Base-by-base conservation (phyloP, 345 rosid species). In the Barbarea vulgaris region DNA sequence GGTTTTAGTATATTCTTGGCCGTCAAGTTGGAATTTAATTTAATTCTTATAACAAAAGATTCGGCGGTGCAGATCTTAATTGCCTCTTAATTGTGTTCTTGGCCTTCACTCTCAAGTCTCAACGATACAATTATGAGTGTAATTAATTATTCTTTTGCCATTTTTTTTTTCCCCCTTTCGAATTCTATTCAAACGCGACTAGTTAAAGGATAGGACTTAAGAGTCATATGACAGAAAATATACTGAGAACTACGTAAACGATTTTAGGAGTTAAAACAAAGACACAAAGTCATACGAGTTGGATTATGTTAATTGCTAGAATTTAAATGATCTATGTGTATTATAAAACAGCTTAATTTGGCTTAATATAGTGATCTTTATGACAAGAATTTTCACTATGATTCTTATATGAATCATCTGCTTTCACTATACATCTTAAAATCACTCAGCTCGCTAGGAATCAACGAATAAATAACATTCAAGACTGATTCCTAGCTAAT, bases 11-110 rank as follows among this genome's bases (percentile, higher is more conserved):
- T 41, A n/a, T 65, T 74, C 78, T 74, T 66, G 67, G 14, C 4
- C 53, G 50, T 57, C 73, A 74, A 67, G 67, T 66, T 57, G 78
- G 14, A 74, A 2, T 13, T 55, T 50, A n/a, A 41, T n/a, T 7
- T 10, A n/a, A n/a, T 19, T 18, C 2, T 10, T 42, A 5, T 5
- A 4, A 1, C 14, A 42, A 14, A 14, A 41, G 7, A 41, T 41
- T 41, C 46, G 6, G 5, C 14, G 17, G 7, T 41, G 46, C 46
- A 1, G n/a, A 13, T 13, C 6, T 39, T 39, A 17, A 12, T 39
- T 63, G 63, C 34, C 54, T 63, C 54, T 62, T 37, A 39, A 19
- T 63, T 64, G 24, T 64, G 22, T 54, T 64, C 36, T 64, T 73
- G 56, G 4, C 25, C 64, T 44, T 64, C 42, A 44, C 48, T 64